These are phyloP conservation scores for Castanea sativa DNA, from an alignment of 306 rosid genomes.

Conservation along the genomic window DNA sequence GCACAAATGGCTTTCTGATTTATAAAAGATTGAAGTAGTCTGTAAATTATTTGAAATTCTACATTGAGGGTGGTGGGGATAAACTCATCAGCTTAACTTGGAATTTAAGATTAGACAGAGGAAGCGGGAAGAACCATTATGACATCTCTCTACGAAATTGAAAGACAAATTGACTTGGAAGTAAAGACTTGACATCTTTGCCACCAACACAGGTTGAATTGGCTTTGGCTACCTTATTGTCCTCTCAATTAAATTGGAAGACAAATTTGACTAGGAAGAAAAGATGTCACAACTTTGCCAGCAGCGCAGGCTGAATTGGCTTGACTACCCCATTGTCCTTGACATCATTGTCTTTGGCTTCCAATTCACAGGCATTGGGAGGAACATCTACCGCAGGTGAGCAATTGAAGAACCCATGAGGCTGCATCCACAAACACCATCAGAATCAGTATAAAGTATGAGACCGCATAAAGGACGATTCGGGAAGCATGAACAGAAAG, in stretches of 20 bases:
- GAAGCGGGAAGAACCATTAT: not conserved
- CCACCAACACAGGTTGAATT: slow-evolving; percentile 32
- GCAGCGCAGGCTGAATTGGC: slow-evolving; percentile 39
- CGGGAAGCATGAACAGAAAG: not conserved
- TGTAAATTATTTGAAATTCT: no score
- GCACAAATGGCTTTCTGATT: not conserved
- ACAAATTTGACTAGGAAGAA: not conserved
- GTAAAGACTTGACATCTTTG: slow-evolving; percentile 38
- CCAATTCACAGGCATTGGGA: slow-evolving; percentile 57
- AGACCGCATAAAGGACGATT: no score
- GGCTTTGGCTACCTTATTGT: slow-evolving; percentile 35
- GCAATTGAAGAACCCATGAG: slow-evolving; percentile 90
- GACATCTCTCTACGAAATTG: not conserved
- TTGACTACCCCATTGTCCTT: slow-evolving; percentile 43
- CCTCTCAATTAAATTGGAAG: slow-evolving; percentile 9
- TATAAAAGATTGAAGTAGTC: not conserved
- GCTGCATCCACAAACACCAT: slow-evolving; percentile 48
- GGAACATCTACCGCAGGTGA: slow-evolving; percentile 90
- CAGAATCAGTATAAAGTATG: not conserved
- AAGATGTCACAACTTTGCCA: slow-evolving; percentile 44
- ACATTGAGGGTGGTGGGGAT: no score
- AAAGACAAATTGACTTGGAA: not conserved
- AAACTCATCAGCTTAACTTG: no score
- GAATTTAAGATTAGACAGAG: no score
- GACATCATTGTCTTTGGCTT: slow-evolving; percentile 43